These are phyloP conservation scores for Backusella australiensis DNA, from an alignment of 192 early-diverging fungal genomes.

Conservation along the genomic window DNA sequence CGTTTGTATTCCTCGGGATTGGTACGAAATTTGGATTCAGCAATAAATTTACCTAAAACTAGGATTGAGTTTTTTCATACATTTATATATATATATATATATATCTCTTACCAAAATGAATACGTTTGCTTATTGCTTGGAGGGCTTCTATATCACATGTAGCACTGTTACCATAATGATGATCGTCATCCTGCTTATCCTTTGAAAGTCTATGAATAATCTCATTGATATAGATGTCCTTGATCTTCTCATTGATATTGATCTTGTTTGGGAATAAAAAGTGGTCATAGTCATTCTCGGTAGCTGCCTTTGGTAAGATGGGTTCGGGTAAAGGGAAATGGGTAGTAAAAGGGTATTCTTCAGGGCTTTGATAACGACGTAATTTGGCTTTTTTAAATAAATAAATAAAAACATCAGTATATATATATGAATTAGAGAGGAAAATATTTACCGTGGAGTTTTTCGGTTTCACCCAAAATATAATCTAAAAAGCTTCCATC, in stretches of 20 bases:
- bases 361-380: conserved; percentile 79
- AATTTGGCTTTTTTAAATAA: conserved; percentile 43
- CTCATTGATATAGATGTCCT: conserved; percentile 76
- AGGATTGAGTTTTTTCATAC: background rate
- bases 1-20: conserved; percentile 36
- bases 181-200: conserved; percentile 73
- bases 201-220: conserved; percentile 68
- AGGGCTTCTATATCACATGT: conserved; percentile 94
- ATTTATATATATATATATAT: background rate
- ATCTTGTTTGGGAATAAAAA: conserved; percentile 75
- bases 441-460: conserved; percentile 73
- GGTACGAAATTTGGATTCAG: conserved; percentile 96
- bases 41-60: conserved; percentile 85
- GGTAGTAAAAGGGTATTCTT: conserved; percentile 92
- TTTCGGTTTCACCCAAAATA: conserved; percentile 89
- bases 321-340: conserved; percentile 69
- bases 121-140: conserved; percentile 87
- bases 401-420: background rate
- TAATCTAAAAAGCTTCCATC: conserved; percentile 81
- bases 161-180: conserved; percentile 88
- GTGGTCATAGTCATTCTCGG: conserved; percentile 64
- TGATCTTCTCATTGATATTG: conserved; percentile 85
- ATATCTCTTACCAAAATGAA: conserved; percentile 79
- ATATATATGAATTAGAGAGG: too few species aligned
- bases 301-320: conserved; percentile 48